phyloP scores from a whole-genome alignment of 306 rosid genomes.

The Glycine soja region DNA sequence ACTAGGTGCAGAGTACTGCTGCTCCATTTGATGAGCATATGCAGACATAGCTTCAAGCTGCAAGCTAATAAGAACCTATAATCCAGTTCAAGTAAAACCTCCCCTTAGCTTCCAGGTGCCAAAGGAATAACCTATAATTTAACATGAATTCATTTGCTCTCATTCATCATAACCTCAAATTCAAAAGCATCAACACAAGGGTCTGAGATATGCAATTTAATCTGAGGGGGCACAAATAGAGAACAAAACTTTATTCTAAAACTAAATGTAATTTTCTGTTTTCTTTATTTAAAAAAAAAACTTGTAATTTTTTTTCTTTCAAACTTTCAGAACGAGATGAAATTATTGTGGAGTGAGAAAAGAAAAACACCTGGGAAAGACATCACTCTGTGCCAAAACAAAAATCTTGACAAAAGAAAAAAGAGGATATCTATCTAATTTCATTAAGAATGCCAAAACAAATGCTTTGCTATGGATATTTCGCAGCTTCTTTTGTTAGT shows the following conservation, averaged over 20 bases:
- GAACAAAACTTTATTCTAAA: background rate
- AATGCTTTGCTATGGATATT: no score
- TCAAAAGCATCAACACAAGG: constrained; percentile 10
- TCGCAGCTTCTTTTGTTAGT: constrained; percentile 35
- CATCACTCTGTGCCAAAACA: constrained; percentile 29
- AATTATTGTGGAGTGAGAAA: constrained; percentile 1
- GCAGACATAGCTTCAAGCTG: constrained; percentile 65
- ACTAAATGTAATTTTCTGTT: background rate
- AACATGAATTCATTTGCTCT: constrained; percentile 30
- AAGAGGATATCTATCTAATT: background rate
- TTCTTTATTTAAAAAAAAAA: background rate
- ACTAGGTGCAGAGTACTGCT: constrained; percentile 59
- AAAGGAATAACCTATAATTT: constrained; percentile 55
- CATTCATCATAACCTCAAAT: constrained; percentile 13
- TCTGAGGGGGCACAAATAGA: background rate
- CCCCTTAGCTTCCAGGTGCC: constrained; percentile 44
- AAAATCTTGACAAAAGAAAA: constrained; percentile 7
- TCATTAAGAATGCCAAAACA: no score
- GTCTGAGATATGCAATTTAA: background rate
- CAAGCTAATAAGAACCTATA: constrained; percentile 39
- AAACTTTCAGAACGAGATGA: background rate
- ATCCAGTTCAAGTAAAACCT: constrained; percentile 44
- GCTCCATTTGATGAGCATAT: constrained; percentile 72
- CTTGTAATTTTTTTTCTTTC: background rate
- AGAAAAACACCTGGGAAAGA: constrained; percentile 50